These are phyloP conservation scores for Neurospora sp. DNA, from an alignment of 495 filamentous ascomycete genomes.

Conservation along the genomic window DNA sequence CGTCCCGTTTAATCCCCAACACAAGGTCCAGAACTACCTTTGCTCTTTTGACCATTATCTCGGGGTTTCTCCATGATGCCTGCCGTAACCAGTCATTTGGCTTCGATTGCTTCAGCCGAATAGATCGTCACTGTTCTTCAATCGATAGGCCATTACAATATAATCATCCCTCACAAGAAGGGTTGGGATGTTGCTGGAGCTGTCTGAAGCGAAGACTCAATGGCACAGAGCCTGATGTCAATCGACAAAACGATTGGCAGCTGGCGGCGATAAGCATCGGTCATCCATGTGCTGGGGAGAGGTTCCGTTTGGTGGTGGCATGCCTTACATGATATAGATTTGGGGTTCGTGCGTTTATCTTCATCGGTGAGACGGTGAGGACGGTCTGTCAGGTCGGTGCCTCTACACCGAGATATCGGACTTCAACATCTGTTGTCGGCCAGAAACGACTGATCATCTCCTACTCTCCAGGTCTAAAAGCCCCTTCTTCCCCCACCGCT, in stretches of 20 bases:
- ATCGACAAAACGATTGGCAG: not conserved
- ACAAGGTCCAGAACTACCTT: not conserved
- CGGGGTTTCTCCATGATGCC: not conserved
- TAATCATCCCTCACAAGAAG: not conserved
- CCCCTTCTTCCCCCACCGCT: too few relatives aligned
- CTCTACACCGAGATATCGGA: not conserved
- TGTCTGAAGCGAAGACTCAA: not conserved
- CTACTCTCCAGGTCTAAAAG: too few relatives aligned
- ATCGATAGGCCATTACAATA: not conserved
- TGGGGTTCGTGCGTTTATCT: not conserved
- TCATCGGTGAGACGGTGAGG: not conserved
- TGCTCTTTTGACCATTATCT: not conserved
- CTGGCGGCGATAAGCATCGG: not conserved
- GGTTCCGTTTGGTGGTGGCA: not conserved
- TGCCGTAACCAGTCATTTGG: not conserved
- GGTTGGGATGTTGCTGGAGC: not conserved
- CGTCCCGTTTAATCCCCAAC: not conserved
- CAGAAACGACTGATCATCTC: not conserved
- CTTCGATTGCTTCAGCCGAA: not conserved
- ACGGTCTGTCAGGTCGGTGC: not conserved
- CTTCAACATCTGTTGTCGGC: not conserved
- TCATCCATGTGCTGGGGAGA: not conserved
- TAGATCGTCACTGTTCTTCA: not conserved
- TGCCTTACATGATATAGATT: not conserved
- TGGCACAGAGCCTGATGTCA: not conserved